Conservation (phyloP, 345 rosid genomes). For the Ricinus communis region DNA sequence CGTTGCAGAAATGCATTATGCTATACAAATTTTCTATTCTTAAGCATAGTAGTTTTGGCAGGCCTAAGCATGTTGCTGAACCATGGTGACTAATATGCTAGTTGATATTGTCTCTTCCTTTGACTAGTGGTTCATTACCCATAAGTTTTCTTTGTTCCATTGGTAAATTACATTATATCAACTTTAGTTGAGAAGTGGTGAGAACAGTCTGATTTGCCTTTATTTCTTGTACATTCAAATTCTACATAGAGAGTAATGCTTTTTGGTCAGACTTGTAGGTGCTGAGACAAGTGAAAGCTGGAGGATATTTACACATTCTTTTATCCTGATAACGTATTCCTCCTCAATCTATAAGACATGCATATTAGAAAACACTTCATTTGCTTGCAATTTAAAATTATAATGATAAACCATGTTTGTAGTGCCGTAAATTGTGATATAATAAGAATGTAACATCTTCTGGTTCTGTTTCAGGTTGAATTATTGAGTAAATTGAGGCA, state of each 20-base stretch:
- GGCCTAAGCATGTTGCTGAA: background rate
- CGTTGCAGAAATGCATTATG: background rate
- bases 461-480: slow-evolving; percentile 53
- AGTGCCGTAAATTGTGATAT: background rate
- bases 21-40: background rate
- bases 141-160: background rate
- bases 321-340: background rate
- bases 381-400: background rate
- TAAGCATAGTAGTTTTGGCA: background rate
- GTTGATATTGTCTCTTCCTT: background rate
- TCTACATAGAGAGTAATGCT: background rate
- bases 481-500: slow-evolving; percentile 78
- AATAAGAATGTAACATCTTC: slow-evolving; percentile 2
- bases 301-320: background rate
- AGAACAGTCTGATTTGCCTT: background rate
- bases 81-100: background rate
- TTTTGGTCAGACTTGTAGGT: background rate
- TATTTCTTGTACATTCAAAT: background rate
- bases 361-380: background rate
- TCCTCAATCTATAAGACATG: too few species aligned
- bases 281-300: background rate
- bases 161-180: background rate
- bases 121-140: background rate
- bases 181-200: background rate
- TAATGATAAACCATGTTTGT: background rate